Conservation (phyloP, 768 basidiomycete genomes). For the Hemileccinum impolitum region DNA sequence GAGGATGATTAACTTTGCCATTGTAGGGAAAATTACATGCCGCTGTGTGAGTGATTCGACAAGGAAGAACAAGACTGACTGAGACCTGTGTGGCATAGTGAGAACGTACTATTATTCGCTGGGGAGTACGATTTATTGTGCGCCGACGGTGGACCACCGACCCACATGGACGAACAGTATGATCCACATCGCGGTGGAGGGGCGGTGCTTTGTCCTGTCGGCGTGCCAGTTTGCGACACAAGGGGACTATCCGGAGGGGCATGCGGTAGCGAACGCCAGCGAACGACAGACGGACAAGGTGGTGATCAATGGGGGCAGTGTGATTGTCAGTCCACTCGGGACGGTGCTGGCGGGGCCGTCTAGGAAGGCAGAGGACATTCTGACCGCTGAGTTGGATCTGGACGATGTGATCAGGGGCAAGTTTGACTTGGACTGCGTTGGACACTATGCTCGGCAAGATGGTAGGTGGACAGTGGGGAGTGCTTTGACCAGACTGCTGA, state of each 20-base stretch:
- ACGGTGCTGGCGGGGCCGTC: slow-evolving; percentile 58
- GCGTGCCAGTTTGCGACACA: slow-evolving; percentile 59
- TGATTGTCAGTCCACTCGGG: slow-evolving; percentile 59
- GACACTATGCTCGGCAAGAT: slow-evolving; percentile 61
- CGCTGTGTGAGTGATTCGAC: slow-evolving; percentile 42
- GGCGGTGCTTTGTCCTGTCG: slow-evolving; percentile 65
- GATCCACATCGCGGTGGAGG: slow-evolving; percentile 63
- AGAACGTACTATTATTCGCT: slow-evolving; percentile 57
- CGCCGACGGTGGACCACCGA: slow-evolving; percentile 61
- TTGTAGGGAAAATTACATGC: slow-evolving; percentile 69
- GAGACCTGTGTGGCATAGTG: slow-evolving; percentile 34
- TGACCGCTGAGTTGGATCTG: slow-evolving; percentile 57
- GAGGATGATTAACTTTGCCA: not conserved
- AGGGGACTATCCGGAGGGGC: slow-evolving; percentile 48
- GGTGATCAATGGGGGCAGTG: slow-evolving; percentile 60
- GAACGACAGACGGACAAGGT: slow-evolving; percentile 32
- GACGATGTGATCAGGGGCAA: slow-evolving; percentile 55
- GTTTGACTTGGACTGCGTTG: slow-evolving; percentile 59
- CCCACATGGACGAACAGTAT: slow-evolving; percentile 55
- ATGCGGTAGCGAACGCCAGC: slow-evolving; percentile 39
- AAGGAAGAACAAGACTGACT: not conserved
- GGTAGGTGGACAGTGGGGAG: slow-evolving; percentile 33
- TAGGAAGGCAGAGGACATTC: slow-evolving; percentile 46
- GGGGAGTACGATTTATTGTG: slow-evolving; percentile 61
- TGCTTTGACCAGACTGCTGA: slow-evolving; percentile 8